Percentiles rank a stretch among this genome's conserved stretches.
Conservation (phyloP, 2,329 filamentous ascomycete species). For the Fusarium devonianum region DNA sequence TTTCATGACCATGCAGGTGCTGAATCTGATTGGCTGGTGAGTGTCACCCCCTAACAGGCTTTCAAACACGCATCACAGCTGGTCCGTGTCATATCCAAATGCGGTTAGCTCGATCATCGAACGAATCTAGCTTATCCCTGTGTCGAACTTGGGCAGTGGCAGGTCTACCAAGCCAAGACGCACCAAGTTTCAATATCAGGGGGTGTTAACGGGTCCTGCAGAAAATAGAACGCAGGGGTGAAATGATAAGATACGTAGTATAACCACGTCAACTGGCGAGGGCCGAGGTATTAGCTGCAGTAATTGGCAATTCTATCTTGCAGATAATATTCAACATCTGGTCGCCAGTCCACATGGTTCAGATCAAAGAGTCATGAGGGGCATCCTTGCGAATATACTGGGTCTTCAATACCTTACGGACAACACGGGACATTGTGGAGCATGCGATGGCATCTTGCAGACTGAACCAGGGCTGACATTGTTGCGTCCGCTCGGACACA, state of each 20-base stretch:
- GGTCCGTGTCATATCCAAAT: conserved; percentile 20
- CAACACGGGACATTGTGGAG: conserved; percentile 5
- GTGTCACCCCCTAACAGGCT: neutral
- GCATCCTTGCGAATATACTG: conserved; percentile 9
- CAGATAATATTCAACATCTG: too few species aligned
- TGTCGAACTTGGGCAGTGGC: too few species aligned
- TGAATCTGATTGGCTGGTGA: conserved; percentile 25
- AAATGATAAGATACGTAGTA: too few species aligned
- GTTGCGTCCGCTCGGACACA: conserved; percentile 10
- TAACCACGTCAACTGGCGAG: too few species aligned
- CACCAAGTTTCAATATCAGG: too few species aligned
- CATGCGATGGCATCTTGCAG: neutral
- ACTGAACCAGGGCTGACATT: conserved; percentile 23
- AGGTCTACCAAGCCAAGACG: too few species aligned
- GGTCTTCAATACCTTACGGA: conserved; percentile 8
- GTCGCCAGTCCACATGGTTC: neutral
- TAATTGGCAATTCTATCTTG: too few species aligned
- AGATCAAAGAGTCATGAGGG: neutral
- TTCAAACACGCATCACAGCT: conserved; percentile 32
- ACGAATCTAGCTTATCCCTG: neutral
- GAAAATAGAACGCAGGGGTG: too few species aligned
- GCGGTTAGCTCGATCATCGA: conserved; percentile 22
- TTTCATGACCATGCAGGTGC: conserved; percentile 25
- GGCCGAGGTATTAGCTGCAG: too few species aligned
- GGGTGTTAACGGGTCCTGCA: too few species aligned